phyloP scores from a whole-genome alignment of 139 green algal species.

The Limnomonas spitsbergensis region DNA sequence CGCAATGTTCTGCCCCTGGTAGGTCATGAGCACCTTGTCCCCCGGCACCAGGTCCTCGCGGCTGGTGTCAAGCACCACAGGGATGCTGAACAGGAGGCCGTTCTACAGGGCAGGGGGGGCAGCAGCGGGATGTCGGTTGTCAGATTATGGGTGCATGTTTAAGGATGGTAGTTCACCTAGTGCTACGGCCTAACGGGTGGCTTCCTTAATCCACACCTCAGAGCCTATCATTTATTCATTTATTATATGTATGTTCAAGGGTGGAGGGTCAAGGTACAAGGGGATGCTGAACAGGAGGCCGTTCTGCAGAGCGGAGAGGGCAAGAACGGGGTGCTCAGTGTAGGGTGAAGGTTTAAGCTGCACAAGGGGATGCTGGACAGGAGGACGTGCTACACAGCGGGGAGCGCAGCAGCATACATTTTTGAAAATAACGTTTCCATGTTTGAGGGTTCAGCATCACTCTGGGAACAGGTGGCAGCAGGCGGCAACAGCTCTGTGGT shows the following conservation, averaged over 20 bases:
- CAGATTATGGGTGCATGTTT: neutral
- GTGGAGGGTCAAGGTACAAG: neutral
- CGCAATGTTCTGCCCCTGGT: slow-evolving; percentile 69
- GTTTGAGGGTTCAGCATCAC: no score
- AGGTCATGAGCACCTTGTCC: slow-evolving; percentile 59
- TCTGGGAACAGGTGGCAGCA: no score
- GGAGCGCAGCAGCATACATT: no score
- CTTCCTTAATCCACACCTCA: no score
- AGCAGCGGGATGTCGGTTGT: neutral
- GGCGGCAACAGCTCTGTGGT: no score
- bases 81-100: slow-evolving; percentile 73
- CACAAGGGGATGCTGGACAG: no score
- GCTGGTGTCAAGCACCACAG: slow-evolving; percentile 81
- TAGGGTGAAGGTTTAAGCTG: no score
- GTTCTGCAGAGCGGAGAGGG: neutral
- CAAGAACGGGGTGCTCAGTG: neutral
- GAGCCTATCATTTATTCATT: neutral
- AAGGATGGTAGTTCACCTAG: neutral
- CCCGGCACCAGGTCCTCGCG: slow-evolving; percentile 60
- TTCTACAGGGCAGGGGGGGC: slow-evolving; percentile 9
- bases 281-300: neutral
- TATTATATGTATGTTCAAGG: no score
- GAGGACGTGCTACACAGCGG: no score
- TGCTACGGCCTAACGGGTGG: no score
- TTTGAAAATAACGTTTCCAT: no score